Base-by-base conservation (phyloP, 768 basidiomycete species). In the Phanerodontia chrysosporium region DNA sequence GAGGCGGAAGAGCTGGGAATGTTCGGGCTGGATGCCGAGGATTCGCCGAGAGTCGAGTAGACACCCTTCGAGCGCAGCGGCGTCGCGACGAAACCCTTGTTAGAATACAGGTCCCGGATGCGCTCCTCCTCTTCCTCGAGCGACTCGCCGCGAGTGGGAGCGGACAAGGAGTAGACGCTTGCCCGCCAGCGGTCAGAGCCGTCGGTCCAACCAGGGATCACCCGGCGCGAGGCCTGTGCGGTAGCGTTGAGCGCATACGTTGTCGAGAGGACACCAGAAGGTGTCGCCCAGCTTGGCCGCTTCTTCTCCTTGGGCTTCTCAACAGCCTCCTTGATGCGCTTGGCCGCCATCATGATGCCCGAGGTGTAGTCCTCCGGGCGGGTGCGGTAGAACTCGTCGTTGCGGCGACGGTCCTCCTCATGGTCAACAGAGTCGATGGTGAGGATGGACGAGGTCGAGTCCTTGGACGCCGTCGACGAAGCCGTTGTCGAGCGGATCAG, bases 291-390 rank as follows among this genome's bases (percentile, higher is more conserved):
- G 1, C 58, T 53, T 18, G 60, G 51, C 21, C 63, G 65, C 62
- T 67, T 67, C 21, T 53, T 54, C 39, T 52, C 36, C 55, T 69
- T 67, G 28, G 80, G 76, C 35, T 24, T 14, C 58, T 78, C 78
- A 27, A 80, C 69, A 24, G 73, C 74, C 16, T 79, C 75, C 44
- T 76, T 73, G 66, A 89, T 81, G 60, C 81, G 81, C 39, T 77
- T 78, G 29, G 77, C 79, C 2, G 85, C 82, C 86, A 89, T 88
- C 79, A 89, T 87, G 72, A 87, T 74, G 36, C 87, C 87, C 39
- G 77, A 76, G 62, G 74, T 76, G 67, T 80, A 87, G 42, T 81
- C 76, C 24, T 75, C 73, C 1, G 39, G 46, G 14, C 52, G 52
- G n/a, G 39, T 32, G 52, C 35, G 35, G 21, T 30, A 30, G 25